Evolutionary conservation across 208 protist species (phyloP).

Genomic region (Leishmania tarentolae): DNA sequence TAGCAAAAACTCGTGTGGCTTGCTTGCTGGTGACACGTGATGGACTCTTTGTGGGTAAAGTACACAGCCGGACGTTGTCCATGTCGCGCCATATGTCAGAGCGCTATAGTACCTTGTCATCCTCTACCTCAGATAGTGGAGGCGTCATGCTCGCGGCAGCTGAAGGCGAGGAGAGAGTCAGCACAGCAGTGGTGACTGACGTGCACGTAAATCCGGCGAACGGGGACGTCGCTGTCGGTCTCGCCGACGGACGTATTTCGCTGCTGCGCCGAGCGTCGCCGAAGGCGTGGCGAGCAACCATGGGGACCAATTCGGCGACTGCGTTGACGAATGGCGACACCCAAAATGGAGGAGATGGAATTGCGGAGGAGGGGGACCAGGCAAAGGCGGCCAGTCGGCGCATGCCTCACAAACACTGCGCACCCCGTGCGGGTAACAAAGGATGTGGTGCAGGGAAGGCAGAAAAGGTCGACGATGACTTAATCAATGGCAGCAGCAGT

Average conservation of each 20-base stretch:
- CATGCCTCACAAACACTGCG: background rate
- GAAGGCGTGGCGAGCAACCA: slow-evolving; percentile 18
- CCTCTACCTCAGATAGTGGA: background rate
- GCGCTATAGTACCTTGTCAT: slow-evolving; percentile 21
- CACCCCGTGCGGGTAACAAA: background rate
- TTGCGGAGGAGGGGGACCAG: slow-evolving; percentile 8
- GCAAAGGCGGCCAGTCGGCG: background rate
- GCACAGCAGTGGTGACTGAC: slow-evolving; percentile 19
- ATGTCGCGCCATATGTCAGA: slow-evolving; percentile 55
- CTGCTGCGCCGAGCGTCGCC: slow-evolving; percentile 36
- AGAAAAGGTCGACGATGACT: slow-evolving; percentile 11
- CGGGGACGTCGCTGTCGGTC: slow-evolving; percentile 70
- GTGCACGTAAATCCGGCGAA: slow-evolving; percentile 52
- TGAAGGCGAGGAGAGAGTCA: background rate
- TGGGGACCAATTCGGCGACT: background rate
- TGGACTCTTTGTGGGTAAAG: slow-evolving; percentile 55
- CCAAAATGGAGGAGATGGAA: background rate
- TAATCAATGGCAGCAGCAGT: slow-evolving; percentile 30
- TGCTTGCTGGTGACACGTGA: slow-evolving; percentile 40
- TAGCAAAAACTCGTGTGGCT: slow-evolving; percentile 38
- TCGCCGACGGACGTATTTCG: slow-evolving; percentile 56
- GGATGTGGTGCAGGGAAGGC: background rate
- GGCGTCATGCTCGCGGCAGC: background rate
- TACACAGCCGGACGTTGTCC: slow-evolving; percentile 45
- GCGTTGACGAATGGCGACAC: background rate